Conservation (phyloP, 257 asterid genomes). For the Solanum bukasovii region DNA sequence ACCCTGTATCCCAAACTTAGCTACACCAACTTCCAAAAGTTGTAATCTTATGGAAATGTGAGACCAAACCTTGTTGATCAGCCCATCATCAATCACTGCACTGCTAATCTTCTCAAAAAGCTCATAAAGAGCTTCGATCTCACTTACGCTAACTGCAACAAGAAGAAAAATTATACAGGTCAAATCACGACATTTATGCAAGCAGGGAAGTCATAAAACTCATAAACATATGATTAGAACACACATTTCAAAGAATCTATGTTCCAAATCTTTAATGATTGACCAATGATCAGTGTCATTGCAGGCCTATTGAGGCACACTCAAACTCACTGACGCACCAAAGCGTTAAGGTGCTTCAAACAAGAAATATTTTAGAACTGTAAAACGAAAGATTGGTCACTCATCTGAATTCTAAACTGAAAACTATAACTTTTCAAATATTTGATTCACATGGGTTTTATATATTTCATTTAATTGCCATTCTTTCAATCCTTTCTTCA, state of each 20-base stretch:
- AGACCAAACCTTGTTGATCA: slow-evolving; percentile 59
- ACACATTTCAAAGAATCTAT: background rate
- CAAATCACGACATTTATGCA: background rate
- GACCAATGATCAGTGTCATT: background rate
- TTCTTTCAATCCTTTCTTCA: background rate
- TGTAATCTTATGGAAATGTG: background rate
- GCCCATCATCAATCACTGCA: slow-evolving; percentile 78
- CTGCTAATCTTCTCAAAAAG: slow-evolving; percentile 78
- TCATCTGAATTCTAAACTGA: background rate
- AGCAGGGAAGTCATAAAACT: background rate
- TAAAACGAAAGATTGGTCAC: background rate
- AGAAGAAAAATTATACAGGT: background rate
- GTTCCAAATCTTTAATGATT: background rate
- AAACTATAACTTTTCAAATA: background rate
- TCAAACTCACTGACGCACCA: background rate
- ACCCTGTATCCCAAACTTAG: background rate
- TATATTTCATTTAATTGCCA: background rate
- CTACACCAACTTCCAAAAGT: background rate
- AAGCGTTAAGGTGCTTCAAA: background rate
- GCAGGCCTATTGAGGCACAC: background rate
- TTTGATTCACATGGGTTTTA: background rate
- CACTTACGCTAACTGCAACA: slow-evolving; percentile 73
- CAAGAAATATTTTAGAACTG: background rate
- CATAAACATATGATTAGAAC: background rate
- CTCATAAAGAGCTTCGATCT: slow-evolving; percentile 78